Percentiles rank a stretch among this genome's conserved stretches.
Conservation (phyloP, 805 yeast species). For the Candida peoriensis region DNA sequence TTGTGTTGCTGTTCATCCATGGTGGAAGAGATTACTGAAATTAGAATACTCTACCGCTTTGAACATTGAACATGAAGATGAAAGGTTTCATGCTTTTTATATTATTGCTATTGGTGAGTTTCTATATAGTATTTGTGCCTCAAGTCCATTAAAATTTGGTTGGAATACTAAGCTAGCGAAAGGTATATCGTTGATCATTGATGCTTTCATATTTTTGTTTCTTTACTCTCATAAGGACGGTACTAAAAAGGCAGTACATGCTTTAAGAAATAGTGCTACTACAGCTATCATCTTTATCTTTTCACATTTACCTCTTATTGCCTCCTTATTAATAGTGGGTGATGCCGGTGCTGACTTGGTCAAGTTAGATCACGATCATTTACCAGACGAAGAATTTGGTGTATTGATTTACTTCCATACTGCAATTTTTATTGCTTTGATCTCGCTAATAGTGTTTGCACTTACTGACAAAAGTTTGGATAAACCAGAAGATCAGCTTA, state of each 20-base stretch:
- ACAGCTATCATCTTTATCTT: conserved; percentile 44
- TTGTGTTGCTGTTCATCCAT: conserved; percentile 41
- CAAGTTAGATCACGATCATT: conserved; percentile 23
- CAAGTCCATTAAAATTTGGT: conserved; percentile 43
- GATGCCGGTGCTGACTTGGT: conserved; percentile 53
- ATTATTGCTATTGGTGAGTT: conserved; percentile 66
- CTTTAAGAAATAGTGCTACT: conserved; percentile 42
- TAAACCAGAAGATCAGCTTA: conserved; percentile 24
- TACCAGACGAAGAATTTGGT: conserved; percentile 31
- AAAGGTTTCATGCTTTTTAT: conserved; percentile 51
- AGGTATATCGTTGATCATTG: conserved; percentile 42
- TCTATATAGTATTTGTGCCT: conserved; percentile 46
- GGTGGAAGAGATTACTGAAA: conserved; percentile 36
- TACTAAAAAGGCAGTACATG: conserved; percentile 42
- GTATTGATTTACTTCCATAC: conserved; percentile 47
- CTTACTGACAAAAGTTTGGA: conserved; percentile 41
- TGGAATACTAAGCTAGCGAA: conserved; percentile 35
- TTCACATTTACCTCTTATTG: conserved; percentile 47
- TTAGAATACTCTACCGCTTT: conserved; percentile 51
- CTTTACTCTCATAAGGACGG: conserved; percentile 54
- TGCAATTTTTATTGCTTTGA: conserved; percentile 43
- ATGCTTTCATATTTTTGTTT: conserved; percentile 46
- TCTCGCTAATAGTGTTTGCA: conserved; percentile 36
- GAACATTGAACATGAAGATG: conserved; percentile 64
- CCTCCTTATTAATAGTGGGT: conserved; percentile 48